phyloP scores from a whole-genome alignment of 257 asterid genomes.

The Jaltomata sinuosa region DNA sequence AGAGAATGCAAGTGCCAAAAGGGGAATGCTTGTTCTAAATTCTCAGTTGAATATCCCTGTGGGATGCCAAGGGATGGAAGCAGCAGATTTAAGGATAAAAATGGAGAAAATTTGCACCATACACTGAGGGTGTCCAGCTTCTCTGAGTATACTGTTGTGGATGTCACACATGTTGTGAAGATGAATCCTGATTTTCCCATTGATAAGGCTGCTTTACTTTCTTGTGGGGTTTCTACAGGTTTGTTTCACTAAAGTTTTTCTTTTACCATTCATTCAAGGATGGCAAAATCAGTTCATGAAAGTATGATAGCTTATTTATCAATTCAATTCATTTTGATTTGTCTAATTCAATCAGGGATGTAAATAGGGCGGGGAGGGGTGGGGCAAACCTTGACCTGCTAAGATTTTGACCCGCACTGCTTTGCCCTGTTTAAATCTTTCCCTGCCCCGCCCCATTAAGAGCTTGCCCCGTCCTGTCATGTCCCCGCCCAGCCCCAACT shows the following conservation, averaged over 20 bases:
- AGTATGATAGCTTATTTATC: too few relatives aligned
- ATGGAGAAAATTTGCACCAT: constrained; percentile 24
- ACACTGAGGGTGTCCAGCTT: constrained; percentile 22
- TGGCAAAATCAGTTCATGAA: too few relatives aligned
- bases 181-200: constrained; percentile 10
- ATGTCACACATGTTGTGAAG: constrained; percentile 29
- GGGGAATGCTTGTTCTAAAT: constrained; percentile 25
- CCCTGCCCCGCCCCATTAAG: too few relatives aligned
- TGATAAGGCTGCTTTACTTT: constrained; percentile 26
- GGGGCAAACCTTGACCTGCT: too few relatives aligned
- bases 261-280: too few relatives aligned
- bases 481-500: too few relatives aligned
- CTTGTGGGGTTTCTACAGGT: constrained; percentile 35
- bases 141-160: constrained; percentile 34
- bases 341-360: too few relatives aligned
- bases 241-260: not conserved
- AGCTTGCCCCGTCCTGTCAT: too few relatives aligned
- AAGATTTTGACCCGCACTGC: too few relatives aligned
- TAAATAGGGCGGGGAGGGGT: too few relatives aligned
- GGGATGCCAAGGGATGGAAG: constrained; percentile 40
- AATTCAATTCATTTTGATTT: too few relatives aligned
- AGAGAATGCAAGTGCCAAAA: constrained; percentile 20
- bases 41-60: not conserved
- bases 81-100: constrained; percentile 17
- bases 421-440: too few relatives aligned